Evolutionary conservation across 2,329 filamentous ascomycete genomes (phyloP).

Genomic region (Fusarium udum): DNA sequence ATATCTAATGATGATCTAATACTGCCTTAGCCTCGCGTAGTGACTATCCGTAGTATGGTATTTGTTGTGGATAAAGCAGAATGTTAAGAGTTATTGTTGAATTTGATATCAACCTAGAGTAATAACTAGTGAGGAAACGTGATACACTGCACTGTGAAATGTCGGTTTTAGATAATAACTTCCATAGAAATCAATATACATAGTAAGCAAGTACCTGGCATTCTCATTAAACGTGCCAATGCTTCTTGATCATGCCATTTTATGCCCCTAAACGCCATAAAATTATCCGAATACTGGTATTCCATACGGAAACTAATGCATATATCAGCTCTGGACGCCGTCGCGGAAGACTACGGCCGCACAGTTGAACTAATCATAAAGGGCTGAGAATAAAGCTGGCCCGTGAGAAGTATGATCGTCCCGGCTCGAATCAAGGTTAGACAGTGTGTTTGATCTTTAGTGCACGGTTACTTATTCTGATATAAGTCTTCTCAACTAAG

Average conservation of each 20-base stretch:
- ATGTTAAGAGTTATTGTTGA: neutral
- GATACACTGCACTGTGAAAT: no score
- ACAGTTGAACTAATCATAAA: neutral
- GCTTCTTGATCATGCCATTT: neutral
- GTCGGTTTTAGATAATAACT: neutral
- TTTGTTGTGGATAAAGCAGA: no score
- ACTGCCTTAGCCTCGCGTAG: neutral
- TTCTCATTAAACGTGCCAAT: neutral
- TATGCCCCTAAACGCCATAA: neutral
- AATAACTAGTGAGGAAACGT: neutral
- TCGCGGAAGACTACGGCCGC: neutral
- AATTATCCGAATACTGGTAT: neutral
- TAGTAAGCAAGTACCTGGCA: no score
- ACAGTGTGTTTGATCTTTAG: neutral
- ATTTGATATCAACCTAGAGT: neutral
- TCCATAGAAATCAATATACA: no score
- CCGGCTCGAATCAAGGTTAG: neutral
- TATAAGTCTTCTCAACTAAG: neutral
- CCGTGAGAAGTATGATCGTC: neutral
- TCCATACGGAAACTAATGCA: neutral
- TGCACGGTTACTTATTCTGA: neutral
- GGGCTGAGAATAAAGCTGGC: neutral
- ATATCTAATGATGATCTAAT: neutral
- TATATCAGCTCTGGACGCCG: neutral
- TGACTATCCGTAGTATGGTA: neutral